A percentile compares a stretch with the other conserved stretches of the same genome.
Conservation (phyloP, 495 filamentous ascomycete genomes). For the Pseudoneurospora amorphoporcata region DNA sequence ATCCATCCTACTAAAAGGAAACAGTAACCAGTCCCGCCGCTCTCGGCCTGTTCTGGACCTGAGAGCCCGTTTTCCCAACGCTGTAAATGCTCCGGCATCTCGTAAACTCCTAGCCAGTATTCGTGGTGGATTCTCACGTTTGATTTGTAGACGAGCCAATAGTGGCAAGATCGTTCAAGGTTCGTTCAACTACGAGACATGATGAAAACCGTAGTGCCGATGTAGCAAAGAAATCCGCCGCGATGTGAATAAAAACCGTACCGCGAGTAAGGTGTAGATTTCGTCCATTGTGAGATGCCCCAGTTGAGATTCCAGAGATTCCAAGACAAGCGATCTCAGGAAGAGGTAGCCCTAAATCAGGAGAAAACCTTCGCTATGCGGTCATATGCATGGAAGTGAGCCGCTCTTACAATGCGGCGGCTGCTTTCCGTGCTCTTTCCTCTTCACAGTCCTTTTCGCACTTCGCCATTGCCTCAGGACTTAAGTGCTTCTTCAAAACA, state of each 20-base stretch:
- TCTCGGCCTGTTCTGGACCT: neutral
- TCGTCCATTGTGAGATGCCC: neutral
- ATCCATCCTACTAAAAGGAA: neutral
- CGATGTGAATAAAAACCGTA: neutral
- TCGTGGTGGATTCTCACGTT: neutral
- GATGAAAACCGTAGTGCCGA: neutral
- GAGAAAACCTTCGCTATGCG: neutral
- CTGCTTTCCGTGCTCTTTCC: neutral
- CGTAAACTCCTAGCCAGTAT: neutral
- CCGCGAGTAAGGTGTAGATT: neutral
- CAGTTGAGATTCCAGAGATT: neutral
- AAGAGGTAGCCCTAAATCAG: neutral
- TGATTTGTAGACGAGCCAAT: neutral
- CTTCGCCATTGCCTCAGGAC: constrained; percentile 4
- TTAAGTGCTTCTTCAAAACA: constrained; percentile 53
- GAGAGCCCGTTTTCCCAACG: neutral
- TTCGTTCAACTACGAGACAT: neutral
- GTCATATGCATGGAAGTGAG: neutral
- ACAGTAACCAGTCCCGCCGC: neutral
- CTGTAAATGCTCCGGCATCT: neutral
- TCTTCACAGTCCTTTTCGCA: neutral
- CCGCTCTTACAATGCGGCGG: neutral
- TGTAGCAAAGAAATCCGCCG: neutral
- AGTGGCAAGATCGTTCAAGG: neutral
- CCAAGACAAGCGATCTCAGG: neutral